Base-by-base conservation (phyloP, 2,329 filamentous ascomycete genomes). In the Thelonectria discophora region DNA sequence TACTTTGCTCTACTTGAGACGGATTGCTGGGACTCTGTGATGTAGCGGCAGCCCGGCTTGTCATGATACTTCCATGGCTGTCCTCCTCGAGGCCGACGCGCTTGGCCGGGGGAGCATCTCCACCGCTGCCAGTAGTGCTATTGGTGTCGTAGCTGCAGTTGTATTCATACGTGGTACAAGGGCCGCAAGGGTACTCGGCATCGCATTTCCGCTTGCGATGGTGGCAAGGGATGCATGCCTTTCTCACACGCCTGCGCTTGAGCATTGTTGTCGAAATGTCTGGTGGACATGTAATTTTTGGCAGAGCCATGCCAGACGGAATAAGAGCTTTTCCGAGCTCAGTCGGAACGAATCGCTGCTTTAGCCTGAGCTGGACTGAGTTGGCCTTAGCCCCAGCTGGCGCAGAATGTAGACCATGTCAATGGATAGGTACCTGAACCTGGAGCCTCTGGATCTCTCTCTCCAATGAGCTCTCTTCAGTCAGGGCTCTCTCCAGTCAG, bases 161-260 rank as follows among this genome's bases (percentile, higher is more conserved):
- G 60, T 70, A 70, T 47, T 65, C 64, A 46, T 70, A 70, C 2
- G 64, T 59, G 24, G 61, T 65, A 43, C 68, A 70, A 46, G 60
- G 67, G 58, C 55, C 65, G 46, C 68, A 70, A 20, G 68, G 67
- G 11, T 60, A 55, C n/a, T 55, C 21, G 55, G 50, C 60, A 55
- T 70, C 67, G 57, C 68, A 70, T 64, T 70, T 70, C 17, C 67
- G 62, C 59, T 70, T 70, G 39, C 68, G 65, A 49, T 68, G 62
- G 13, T 66, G 67, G 49, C 68, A 70, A 21, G 67, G 67, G 32
- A 62, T 67, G 56, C 67, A 70, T 47, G 67, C 68, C 42, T 64
- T 68, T 37, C 65, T 63, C 52, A 57, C 62, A 34, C 68, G 66
- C 53, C 63, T 67, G 51, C 67, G 67, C 56, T 42, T 67, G 37